Percentiles rank a stretch among this genome's conserved stretches.
phyloP scores from a whole-genome alignment of 1,139 yeast species.

The Pichia kudriavzevii region DNA sequence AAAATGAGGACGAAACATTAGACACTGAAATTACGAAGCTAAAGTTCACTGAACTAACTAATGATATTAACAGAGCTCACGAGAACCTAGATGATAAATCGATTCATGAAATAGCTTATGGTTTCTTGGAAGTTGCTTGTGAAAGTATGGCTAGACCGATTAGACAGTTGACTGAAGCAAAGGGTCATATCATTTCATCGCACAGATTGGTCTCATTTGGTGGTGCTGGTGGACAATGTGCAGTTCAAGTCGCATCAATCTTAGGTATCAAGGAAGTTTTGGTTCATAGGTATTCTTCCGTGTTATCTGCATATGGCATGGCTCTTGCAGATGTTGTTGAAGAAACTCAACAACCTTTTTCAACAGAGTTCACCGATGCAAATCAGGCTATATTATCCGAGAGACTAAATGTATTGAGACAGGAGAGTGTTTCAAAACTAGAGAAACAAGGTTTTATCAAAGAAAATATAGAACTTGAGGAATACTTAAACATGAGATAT shows the following conservation, averaged over 20 bases:
- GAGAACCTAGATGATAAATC: slow-evolving; percentile 27
- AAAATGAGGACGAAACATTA: slow-evolving; percentile 44
- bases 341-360: slow-evolving; percentile 57
- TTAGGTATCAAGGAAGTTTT: slow-evolving; percentile 40
- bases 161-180: slow-evolving; percentile 47
- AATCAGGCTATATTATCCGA: slow-evolving; percentile 27
- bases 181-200: slow-evolving; percentile 38
- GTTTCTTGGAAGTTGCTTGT: slow-evolving; percentile 47
- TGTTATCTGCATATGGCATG: slow-evolving; percentile 51
- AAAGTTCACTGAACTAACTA: slow-evolving; percentile 37
- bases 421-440: slow-evolving; percentile 32
- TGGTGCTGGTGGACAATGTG: slow-evolving; percentile 54
- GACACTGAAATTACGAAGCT: slow-evolving; percentile 35
- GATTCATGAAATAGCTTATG: slow-evolving; percentile 43
- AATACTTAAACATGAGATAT: slow-evolving; percentile 69
- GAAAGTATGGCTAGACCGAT: slow-evolving; percentile 53
- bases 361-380: slow-evolving; percentile 29
- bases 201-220: slow-evolving; percentile 50
- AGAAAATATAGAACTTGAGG: slow-evolving; percentile 37
- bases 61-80: slow-evolving; percentile 34
- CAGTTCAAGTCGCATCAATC: slow-evolving; percentile 43
- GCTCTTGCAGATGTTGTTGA: slow-evolving; percentile 52
- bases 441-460: slow-evolving; percentile 40
- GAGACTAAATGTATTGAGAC: slow-evolving; percentile 32
- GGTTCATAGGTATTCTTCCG: slow-evolving; percentile 46